Conservation (phyloP, 2,329 filamentous ascomycete genomes). For the Fusarium azukiicola region DNA sequence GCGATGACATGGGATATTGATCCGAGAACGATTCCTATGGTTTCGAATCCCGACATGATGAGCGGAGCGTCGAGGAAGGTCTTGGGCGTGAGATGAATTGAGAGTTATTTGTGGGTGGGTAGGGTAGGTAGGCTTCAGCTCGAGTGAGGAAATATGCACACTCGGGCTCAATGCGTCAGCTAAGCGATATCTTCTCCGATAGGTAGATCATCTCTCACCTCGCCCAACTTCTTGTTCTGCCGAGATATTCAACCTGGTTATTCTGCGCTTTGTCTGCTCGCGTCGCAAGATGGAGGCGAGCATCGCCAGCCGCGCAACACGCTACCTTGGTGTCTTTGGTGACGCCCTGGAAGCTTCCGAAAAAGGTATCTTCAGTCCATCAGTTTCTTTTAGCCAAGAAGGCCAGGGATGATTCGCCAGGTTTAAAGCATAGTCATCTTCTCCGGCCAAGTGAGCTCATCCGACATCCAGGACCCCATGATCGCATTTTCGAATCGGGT, state of each 20-base stretch:
- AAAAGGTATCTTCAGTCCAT: accelerated
- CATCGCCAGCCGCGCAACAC: background rate
- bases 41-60: conserved; percentile 36
- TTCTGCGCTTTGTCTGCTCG: background rate
- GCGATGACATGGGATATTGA: conserved; percentile 21
- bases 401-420: conserved; percentile 14
- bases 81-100: background rate
- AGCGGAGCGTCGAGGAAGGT: background rate
- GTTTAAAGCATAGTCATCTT: conserved; percentile 39
- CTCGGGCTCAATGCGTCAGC: background rate
- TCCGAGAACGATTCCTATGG: conserved; percentile 16
- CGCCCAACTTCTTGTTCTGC: background rate
- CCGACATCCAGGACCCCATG: conserved; percentile 34
- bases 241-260: background rate
- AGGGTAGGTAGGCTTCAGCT: background rate
- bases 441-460: background rate
- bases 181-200: no score
- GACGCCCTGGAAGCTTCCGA: background rate
- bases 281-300: background rate
- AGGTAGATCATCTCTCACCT: no score
- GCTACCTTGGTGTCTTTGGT: background rate
- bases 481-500: background rate
- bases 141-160: background rate
- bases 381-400: background rate
- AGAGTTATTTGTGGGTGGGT: background rate